Conservation (phyloP, 352 stramenopile species). For the Globisporangium polare region DNA sequence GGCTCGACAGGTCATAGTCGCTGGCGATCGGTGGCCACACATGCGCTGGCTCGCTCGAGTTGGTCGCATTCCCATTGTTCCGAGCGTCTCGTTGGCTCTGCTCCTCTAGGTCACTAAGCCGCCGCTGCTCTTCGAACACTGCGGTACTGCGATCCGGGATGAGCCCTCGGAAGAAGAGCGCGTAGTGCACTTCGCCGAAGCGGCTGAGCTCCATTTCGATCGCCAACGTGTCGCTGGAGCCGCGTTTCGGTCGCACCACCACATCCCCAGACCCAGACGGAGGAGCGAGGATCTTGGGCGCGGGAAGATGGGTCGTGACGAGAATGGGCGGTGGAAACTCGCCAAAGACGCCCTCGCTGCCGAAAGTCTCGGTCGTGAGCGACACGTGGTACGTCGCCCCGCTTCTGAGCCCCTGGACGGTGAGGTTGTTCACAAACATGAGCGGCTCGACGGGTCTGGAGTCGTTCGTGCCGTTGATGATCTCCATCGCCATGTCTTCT, state of each 20-base stretch:
- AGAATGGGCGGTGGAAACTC: conserved; percentile 69
- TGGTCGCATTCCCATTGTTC: conserved; percentile 8
- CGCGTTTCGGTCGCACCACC: conserved; percentile 29
- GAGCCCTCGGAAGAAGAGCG: conserved; percentile 64
- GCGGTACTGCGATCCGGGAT: conserved; percentile 27
- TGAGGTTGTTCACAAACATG: conserved; percentile 60
- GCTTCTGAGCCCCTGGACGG: conserved; percentile 31
- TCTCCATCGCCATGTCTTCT: conserved; percentile 52
- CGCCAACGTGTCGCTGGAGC: conserved; percentile 43
- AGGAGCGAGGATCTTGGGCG: conserved; percentile 35
- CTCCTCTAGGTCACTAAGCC: conserved; percentile 11
- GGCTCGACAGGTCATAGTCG: conserved; percentile 30
- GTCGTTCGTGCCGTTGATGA: conserved; percentile 75
- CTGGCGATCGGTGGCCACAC: conserved; percentile 51
- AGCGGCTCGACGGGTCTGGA: conserved; percentile 50
- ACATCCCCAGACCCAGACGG: neutral
- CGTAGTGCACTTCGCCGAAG: conserved; percentile 74
- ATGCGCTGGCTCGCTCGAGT: conserved; percentile 14
- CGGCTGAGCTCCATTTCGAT: conserved; percentile 52
- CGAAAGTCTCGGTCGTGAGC: conserved; percentile 64
- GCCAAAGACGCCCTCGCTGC: conserved; percentile 63
- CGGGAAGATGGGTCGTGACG: conserved; percentile 48
- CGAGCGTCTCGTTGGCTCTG: conserved; percentile 4
- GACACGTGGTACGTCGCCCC: conserved; percentile 71
- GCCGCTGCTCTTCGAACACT: conserved; percentile 5